Evolutionary conservation across 108 stramenopile genomes (phyloP).

Genomic region (Cyclotella baltica): DNA sequence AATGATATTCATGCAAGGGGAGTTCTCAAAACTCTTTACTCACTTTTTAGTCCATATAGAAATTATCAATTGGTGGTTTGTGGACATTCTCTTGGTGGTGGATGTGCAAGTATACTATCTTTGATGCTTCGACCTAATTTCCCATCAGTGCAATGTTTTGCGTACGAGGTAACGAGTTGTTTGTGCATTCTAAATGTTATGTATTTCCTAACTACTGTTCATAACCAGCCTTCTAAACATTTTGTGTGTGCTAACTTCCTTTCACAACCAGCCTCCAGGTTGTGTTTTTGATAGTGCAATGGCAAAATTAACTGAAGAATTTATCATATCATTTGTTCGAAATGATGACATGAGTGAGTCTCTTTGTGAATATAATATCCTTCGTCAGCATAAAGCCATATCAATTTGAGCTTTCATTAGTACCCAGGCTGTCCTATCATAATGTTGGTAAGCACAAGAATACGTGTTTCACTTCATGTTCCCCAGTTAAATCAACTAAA

Average conservation of each 20-base stretch:
- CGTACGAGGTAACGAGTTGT: constrained; percentile 3
- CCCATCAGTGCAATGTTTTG: constrained; percentile 33
- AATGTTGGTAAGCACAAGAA: constrained; percentile 46
- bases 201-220: no score
- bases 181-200: no score
- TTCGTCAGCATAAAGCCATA: neutral
- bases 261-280: constrained; percentile 11
- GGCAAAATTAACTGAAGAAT: constrained; percentile 22
- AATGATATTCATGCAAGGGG: constrained; percentile 22
- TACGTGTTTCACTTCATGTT: constrained; percentile 50
- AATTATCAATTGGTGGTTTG: constrained; percentile 46
- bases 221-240: no score
- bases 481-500: no score
- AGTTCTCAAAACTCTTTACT: constrained; percentile 27
- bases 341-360: constrained; percentile 56
- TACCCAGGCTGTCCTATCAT: constrained; percentile 55
- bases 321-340: constrained; percentile 51
- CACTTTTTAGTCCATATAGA: constrained; percentile 21
- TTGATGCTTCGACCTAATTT: constrained; percentile 56
- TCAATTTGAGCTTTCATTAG: neutral
- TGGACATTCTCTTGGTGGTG: constrained; percentile 66
- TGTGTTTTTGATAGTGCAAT: constrained; percentile 15
- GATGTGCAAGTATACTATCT: constrained; percentile 52
- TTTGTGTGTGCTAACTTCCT: no score
- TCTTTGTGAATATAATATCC: neutral